Conservation (phyloP, 148 eudicot genomes). For the Nepenthes gracilis region DNA sequence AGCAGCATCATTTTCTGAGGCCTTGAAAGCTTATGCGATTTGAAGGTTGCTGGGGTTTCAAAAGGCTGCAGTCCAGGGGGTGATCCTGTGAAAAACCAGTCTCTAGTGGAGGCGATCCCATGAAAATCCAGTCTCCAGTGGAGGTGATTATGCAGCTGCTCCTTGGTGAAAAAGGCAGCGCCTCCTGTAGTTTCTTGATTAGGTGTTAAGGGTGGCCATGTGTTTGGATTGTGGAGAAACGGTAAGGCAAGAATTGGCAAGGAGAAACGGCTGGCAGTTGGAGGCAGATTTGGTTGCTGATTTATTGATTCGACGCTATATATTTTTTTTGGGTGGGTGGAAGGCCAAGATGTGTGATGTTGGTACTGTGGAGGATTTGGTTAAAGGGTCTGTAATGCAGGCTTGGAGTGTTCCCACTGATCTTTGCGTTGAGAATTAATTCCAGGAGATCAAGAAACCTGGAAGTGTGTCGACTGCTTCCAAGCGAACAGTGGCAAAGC, state of each 20-base stretch:
- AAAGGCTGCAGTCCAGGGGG: constrained; percentile 48
- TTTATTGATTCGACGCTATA: constrained; percentile 42
- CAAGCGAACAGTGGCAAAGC: constrained; percentile 67
- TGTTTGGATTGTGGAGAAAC: constrained; percentile 58
- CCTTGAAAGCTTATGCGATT: constrained; percentile 53
- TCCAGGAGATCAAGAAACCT: constrained; percentile 30
- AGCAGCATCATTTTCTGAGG: constrained; percentile 56
- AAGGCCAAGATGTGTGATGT: constrained; percentile 47
- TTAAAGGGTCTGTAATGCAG: constrained; percentile 47
- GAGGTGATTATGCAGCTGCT: constrained; percentile 46
- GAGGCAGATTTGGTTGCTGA: constrained; percentile 72
- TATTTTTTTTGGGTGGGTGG: constrained; percentile 19
- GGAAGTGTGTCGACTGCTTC: constrained; percentile 40
- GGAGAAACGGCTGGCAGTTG: constrained; percentile 57
- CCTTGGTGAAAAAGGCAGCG: constrained; percentile 51
- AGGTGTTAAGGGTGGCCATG: constrained; percentile 43
- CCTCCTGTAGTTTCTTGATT: constrained; percentile 63
- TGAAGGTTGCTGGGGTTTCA: constrained; percentile 58
- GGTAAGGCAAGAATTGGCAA: constrained; percentile 35
- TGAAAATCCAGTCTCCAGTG: constrained; percentile 16
- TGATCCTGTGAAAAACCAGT: constrained; percentile 34
- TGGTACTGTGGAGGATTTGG: constrained; percentile 44
- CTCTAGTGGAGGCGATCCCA: constrained; percentile 25
- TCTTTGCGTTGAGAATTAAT: constrained; percentile 31
- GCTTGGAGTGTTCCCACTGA: background rate